Evolutionary conservation across 1,139 yeast species (phyloP), one percentile per base, ranked within the genome.

Genomic region (Candida sojae): DNA sequence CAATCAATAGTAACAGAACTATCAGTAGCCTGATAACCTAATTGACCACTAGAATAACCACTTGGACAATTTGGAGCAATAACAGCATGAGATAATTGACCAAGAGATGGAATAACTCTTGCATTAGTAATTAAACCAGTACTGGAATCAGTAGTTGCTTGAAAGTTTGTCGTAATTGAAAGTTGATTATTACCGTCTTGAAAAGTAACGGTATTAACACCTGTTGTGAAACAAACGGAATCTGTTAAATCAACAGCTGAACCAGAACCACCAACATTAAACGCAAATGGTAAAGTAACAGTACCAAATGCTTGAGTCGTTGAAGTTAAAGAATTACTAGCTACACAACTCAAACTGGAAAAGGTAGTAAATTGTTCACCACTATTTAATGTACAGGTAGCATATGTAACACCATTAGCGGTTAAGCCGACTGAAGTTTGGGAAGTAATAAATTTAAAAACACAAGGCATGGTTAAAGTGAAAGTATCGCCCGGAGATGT

Each of bases 1-100:
- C 71, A 66, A 47, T 65, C 43, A 39, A 44, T 32, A 23, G 87
- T 95, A 34, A 88, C 95, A 68, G 88, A 95, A 47, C 84, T 80
- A 30, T 88, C 95, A 63, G 87, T 92, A 9, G 96, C 95, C 62
- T 87, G 93, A 45, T 87, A 92, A 58, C 96, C 96, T 48, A 88
- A 77, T 64, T 87, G 88, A 70, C 96, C 96, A 61, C 88, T 91
- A 46, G 87, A 86, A 71, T 59, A 57, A n/a, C 71, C 70, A 17
- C 43, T 47, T 3, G 54, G 38, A 58, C 70, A 67, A n/a, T 41
- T 26, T 6, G 54, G 55, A 28, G 66, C 66, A 11, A 59, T 42
- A 6, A 57, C 25, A 32, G 44, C 55, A 10, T 45, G 42, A 38
- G 60, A 63, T 21, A 40, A 26, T 37, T 42, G 36, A 11, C 49